phyloP scores from a whole-genome alignment of 2,329 filamentous ascomycete species.

The Colletotrichum camelliae region DNA sequence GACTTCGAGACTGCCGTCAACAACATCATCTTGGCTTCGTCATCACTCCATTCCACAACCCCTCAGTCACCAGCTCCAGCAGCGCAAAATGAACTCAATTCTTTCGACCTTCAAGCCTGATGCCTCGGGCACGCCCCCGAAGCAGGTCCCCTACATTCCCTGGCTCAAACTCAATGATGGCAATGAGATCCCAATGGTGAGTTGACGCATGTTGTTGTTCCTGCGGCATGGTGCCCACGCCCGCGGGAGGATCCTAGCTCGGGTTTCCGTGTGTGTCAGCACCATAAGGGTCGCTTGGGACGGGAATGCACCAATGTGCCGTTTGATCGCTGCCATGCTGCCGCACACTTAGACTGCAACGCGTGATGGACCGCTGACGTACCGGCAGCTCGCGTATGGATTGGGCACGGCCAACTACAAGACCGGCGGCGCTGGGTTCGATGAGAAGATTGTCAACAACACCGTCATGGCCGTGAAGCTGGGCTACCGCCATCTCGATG shows the following conservation, averaged over 20 bases:
- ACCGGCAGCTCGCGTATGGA: conserved; percentile 69
- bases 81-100: conserved; percentile 47
- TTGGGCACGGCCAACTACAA: conserved; percentile 73
- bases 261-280: not conserved
- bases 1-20: not conserved
- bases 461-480: conserved; percentile 68
- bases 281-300: not conserved
- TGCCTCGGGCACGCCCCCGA: conserved; percentile 42
- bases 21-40: not conserved
- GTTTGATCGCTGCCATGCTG: not conserved
- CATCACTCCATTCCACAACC: not conserved
- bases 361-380: not conserved
- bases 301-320: not conserved
- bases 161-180: conserved; percentile 76
- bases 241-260: not conserved
- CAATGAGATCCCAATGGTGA: conserved; percentile 72
- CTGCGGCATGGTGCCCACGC: not conserved
- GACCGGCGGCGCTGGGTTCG: conserved; percentile 55
- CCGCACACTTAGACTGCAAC: not conserved
- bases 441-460: conserved; percentile 55
- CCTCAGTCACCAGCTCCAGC: not conserved
- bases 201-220: conserved; percentile 23
- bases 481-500: conserved; percentile 77
- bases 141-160: conserved; percentile 53
- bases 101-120: conserved; percentile 42